Percentiles rank a stretch among this genome's conserved stretches.
Evolutionary conservation across 768 basidiomycete genomes (phyloP).

Genomic region (Hemileccinum impolitum): DNA sequence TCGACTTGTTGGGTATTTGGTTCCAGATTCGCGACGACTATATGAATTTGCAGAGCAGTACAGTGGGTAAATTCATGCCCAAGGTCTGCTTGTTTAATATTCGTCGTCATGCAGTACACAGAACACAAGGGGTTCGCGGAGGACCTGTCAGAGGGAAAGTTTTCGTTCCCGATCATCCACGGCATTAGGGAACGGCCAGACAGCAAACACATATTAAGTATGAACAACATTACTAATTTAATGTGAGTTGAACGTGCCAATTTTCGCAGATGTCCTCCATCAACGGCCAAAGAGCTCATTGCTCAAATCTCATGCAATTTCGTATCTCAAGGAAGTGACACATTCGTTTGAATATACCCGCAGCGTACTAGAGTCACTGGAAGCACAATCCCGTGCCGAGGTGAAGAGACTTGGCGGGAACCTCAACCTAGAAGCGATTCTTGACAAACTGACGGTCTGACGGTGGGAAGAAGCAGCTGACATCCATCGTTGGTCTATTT

Average conservation of each 20-base stretch:
- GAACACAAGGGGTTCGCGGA: slow-evolving; percentile 88
- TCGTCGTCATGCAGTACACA: slow-evolving; percentile 55
- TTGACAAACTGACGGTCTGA: slow-evolving; percentile 49
- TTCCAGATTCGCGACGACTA: slow-evolving; percentile 64
- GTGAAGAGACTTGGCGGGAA: slow-evolving; percentile 79
- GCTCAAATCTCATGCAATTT: slow-evolving; percentile 75
- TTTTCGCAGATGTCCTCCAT: slow-evolving; percentile 74
- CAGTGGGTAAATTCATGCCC: slow-evolving; percentile 7
- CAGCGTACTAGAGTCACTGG: slow-evolving; percentile 61
- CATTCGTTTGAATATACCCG: slow-evolving; percentile 87
- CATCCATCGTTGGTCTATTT: not conserved
- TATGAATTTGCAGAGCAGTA: slow-evolving; percentile 29
- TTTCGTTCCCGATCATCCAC: slow-evolving; percentile 94
- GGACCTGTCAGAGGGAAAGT: slow-evolving; percentile 95
- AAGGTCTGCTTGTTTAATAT: not conserved
- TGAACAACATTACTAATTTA: slow-evolving; percentile 27
- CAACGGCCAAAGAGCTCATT: slow-evolving; percentile 81
- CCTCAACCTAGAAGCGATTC: slow-evolving; percentile 49
- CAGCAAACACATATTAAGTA: slow-evolving; percentile 83
- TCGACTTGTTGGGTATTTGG: slow-evolving; percentile 53
- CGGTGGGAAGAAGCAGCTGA: not conserved
- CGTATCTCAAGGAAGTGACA: slow-evolving; percentile 72
- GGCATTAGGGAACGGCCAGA: slow-evolving; percentile 74
- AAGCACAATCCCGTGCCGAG: slow-evolving; percentile 64
- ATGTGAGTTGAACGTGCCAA: not conserved